Evolutionary conservation across 768 basidiomycete species (phyloP).

Genomic region (Lactifluus piperatus): DNA sequence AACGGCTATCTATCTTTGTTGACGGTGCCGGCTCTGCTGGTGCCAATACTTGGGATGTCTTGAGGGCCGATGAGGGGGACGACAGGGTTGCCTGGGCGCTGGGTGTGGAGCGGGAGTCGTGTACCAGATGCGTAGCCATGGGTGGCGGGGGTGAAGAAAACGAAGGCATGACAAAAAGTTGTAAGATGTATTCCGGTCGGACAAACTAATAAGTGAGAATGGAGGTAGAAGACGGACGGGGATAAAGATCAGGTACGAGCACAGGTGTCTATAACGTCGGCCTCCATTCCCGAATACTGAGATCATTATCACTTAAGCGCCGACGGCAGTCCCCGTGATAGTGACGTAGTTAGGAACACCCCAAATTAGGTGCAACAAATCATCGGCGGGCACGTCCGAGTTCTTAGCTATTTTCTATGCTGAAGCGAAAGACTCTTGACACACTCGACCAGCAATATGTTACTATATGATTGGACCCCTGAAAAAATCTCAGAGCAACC

Average conservation of each 20-base stretch:
- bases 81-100: neutral
- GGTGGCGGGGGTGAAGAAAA: conserved; percentile 4
- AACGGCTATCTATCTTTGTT: neutral
- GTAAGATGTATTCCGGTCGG: neutral
- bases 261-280: too few species aligned
- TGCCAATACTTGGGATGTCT: neutral
- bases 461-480: too few species aligned
- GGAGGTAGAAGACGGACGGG: neutral
- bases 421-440: too few species aligned
- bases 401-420: too few species aligned
- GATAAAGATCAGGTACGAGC: neutral
- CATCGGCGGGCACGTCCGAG: too few species aligned
- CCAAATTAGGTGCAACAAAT: too few species aligned
- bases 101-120: neutral
- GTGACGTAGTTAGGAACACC: too few species aligned
- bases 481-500: too few species aligned
- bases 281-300: too few species aligned
- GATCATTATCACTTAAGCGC: too few species aligned
- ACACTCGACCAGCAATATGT: too few species aligned
- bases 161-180: neutral
- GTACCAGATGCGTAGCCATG: neutral
- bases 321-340: too few species aligned
- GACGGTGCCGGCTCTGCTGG: neutral
- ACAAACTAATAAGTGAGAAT: neutral
- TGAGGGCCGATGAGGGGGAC: neutral